Percentiles rank a stretch among this genome's conserved stretches.
Evolutionary conservation across 805 yeast species (phyloP).

Genomic region (Nakazawaea ernobii): DNA sequence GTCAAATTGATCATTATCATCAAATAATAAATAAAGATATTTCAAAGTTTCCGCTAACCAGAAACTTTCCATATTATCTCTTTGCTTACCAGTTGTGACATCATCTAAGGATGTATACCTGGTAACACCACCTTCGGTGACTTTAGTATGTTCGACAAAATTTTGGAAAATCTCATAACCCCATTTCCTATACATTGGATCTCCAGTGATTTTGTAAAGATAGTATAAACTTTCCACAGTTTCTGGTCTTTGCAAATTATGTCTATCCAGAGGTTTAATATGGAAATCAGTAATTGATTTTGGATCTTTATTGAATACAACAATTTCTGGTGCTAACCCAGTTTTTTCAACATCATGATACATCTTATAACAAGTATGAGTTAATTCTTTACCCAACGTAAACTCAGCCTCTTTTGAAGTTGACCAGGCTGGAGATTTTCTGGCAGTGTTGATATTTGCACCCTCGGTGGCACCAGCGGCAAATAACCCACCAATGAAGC

Average conservation of each 20-base stretch:
- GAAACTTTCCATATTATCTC: slow-evolving; percentile 83
- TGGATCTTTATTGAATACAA: slow-evolving; percentile 62
- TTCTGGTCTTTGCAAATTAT: slow-evolving; percentile 89
- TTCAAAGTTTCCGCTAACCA: slow-evolving; percentile 94
- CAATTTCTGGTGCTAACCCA: slow-evolving; percentile 88
- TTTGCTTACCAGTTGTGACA: slow-evolving; percentile 47
- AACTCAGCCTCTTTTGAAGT: slow-evolving; percentile 55
- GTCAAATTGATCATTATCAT: slow-evolving; percentile 53
- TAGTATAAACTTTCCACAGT: slow-evolving; percentile 85
- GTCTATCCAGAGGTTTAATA: slow-evolving; percentile 68
- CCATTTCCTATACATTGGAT: slow-evolving; percentile 78
- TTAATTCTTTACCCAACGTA: slow-evolving; percentile 64
- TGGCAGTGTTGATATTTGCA: slow-evolving; percentile 46
- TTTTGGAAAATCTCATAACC: slow-evolving; percentile 81
- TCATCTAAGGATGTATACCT: slow-evolving; percentile 60
- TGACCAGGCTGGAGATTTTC: slow-evolving; percentile 49
- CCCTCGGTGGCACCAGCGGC: slow-evolving; percentile 91
- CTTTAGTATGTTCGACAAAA: slow-evolving; percentile 55
- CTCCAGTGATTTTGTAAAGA: slow-evolving; percentile 73
- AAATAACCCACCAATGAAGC: slow-evolving; percentile 84
- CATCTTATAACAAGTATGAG: slow-evolving; percentile 80
- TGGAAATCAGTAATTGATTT: slow-evolving; percentile 46
- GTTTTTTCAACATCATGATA: slow-evolving; percentile 63
- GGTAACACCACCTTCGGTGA: slow-evolving; percentile 43
- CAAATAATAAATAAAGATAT: slow-evolving; percentile 70